Conservation (phyloP, 164 flowering plant species). For the Euptelea pleiosperma region DNA sequence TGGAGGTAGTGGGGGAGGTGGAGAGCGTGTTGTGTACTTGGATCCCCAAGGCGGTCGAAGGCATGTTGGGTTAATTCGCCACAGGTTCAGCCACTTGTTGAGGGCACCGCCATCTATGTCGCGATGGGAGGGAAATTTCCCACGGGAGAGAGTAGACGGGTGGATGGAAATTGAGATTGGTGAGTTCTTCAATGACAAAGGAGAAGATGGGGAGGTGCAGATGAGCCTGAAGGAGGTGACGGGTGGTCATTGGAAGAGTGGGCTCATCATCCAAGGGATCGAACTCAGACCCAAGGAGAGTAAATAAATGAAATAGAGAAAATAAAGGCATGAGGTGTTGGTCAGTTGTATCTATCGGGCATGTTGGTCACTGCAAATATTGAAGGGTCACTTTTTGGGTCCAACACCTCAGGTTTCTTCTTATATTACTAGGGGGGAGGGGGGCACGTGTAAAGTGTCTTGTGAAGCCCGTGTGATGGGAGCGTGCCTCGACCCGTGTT, state of each 20-base stretch:
- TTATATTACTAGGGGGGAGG: no score
- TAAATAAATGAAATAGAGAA: no score
- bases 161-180: conserved; percentile 64
- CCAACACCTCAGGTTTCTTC: no score
- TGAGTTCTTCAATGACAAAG: conserved; percentile 31
- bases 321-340: no score
- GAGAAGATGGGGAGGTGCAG: conserved; percentile 38
- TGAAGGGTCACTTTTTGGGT: no score
- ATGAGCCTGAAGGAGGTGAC: conserved; percentile 35
- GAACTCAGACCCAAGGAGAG: no score
- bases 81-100: background rate
- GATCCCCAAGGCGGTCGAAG: background rate
- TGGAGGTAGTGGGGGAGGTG: conserved; percentile 10
- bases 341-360: no score
- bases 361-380: no score
- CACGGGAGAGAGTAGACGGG: conserved; percentile 41
- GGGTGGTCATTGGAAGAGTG: conserved; percentile 42
- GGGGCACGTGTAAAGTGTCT: no score
- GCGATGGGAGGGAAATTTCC: conserved; percentile 14
- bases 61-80: background rate
- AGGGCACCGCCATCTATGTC: no score
- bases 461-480: no score
- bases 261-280: conserved; percentile 59
- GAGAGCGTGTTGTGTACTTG: conserved; percentile 3
- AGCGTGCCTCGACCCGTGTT: no score